Conservation (phyloP, 2,329 filamentous ascomycete genomes). For the Pseudofabraea citricarpa region DNA sequence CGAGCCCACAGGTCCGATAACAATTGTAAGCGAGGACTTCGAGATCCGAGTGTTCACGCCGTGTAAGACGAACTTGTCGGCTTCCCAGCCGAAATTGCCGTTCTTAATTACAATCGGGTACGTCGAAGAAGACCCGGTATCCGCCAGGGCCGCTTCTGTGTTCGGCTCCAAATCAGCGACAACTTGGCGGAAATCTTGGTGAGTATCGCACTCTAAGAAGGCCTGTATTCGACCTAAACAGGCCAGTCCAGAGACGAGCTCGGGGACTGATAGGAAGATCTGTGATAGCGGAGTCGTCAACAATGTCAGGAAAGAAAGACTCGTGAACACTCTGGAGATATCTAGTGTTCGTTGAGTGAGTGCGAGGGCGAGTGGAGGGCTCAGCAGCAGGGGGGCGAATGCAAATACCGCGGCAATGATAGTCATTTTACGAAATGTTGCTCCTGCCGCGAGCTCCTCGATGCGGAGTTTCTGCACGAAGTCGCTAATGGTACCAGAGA, state of each 20-base stretch:
- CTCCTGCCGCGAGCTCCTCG: slow-evolving; percentile 27
- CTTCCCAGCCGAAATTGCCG: slow-evolving; percentile 24
- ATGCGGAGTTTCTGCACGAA: slow-evolving; percentile 30
- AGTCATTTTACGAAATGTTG: slow-evolving; percentile 17
- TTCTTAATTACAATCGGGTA: slow-evolving; percentile 11
- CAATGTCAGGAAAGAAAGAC: slow-evolving; percentile 14
- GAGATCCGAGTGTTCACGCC: slow-evolving; percentile 11
- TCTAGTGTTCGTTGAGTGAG: slow-evolving; percentile 11
- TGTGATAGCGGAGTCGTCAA: slow-evolving; percentile 14
- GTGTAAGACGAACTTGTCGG: slow-evolving; percentile 15
- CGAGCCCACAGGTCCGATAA: slow-evolving; percentile 22
- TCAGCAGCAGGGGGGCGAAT: slow-evolving; percentile 10
- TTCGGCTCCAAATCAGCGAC: slow-evolving; percentile 4
- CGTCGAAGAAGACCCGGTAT: not conserved
- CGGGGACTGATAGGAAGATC: slow-evolving; percentile 15
- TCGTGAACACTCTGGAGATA: slow-evolving; percentile 12
- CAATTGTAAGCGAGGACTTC: slow-evolving; percentile 20
- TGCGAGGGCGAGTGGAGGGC: slow-evolving; percentile 13
- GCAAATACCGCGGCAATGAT: slow-evolving; percentile 11
- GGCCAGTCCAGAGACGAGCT: slow-evolving; percentile 10
- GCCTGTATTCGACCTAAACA: slow-evolving; percentile 7
- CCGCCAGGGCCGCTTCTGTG: slow-evolving; percentile 2
- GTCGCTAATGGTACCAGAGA: slow-evolving; percentile 25
- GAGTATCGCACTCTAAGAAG: slow-evolving; percentile 12
- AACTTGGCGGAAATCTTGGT: slow-evolving; percentile 11